A percentile compares a stretch with the other conserved stretches of the same genome.
These are phyloP conservation scores for Syncephalis fuscata DNA, from an alignment of 371 early-diverging fungal species.

Conservation along the genomic window DNA sequence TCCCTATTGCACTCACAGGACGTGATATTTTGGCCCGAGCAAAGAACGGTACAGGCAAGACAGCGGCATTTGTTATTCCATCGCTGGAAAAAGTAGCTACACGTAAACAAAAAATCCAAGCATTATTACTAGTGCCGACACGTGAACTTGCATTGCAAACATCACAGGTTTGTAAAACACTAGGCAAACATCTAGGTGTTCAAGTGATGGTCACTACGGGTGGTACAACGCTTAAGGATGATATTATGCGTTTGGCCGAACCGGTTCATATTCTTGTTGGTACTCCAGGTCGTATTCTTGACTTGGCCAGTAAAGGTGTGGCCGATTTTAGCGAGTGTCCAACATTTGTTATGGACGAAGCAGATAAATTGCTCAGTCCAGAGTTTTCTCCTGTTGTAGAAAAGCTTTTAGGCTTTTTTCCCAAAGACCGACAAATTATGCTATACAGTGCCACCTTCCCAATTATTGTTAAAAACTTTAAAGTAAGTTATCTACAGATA, in stretches of 20 bases:
- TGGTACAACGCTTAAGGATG: constrained; percentile 94
- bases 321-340: constrained; percentile 74
- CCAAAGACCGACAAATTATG: constrained; percentile 82
- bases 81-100: constrained; percentile 85
- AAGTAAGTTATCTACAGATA: constrained; percentile 15
- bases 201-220: constrained; percentile 97
- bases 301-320: constrained; percentile 78
- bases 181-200: constrained; percentile 83
- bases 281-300: constrained; percentile 96
- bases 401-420: constrained; percentile 71
- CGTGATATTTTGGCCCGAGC: constrained; percentile 92
- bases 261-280: constrained; percentile 91
- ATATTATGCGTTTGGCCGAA: constrained; percentile 86
- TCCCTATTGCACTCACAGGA: constrained; percentile 92
- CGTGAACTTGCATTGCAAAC: constrained; percentile 95
- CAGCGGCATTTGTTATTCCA: constrained; percentile 94
- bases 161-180: constrained; percentile 82
- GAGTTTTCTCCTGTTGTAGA: constrained; percentile 96
- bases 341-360: constrained; percentile 97
- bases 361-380: constrained; percentile 92
- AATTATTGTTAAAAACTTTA: constrained; percentile 86
- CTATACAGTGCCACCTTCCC: constrained; percentile 98
- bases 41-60: constrained; percentile 98
- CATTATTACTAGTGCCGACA: constrained; percentile 86
- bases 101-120: constrained; percentile 63